Conservation (phyloP, 768 basidiomycete genomes). For the Xerocomus brunneocitrinus region DNA sequence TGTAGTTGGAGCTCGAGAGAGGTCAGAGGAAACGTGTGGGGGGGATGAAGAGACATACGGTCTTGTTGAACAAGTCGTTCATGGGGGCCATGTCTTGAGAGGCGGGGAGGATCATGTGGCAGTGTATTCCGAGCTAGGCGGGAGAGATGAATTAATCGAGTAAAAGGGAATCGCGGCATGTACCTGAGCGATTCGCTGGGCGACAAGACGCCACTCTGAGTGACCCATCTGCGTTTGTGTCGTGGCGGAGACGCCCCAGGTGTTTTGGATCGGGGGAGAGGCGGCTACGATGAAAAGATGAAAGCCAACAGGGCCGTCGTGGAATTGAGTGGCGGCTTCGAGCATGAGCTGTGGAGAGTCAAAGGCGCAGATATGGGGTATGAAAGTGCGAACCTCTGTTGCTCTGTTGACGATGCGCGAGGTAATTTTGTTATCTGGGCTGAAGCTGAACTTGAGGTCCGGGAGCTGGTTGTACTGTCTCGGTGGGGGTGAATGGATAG, state of each 20-base stretch:
- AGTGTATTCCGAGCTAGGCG: slow-evolving; percentile 48
- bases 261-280: slow-evolving; percentile 38
- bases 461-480: slow-evolving; percentile 40
- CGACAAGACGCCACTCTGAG: slow-evolving; percentile 40
- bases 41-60: slow-evolving; percentile 28
- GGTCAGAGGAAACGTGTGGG: slow-evolving; percentile 1
- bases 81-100: slow-evolving; percentile 44
- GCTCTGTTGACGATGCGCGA: slow-evolving; percentile 39
- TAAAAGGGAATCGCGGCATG: slow-evolving; percentile 4
- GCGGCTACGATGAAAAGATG: slow-evolving; percentile 57
- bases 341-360: slow-evolving; percentile 22
- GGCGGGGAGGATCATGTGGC: slow-evolving; percentile 52
- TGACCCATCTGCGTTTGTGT: slow-evolving; percentile 28
- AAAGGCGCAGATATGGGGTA: neutral
- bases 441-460: slow-evolving; percentile 41
- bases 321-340: slow-evolving; percentile 28
- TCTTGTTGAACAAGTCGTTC: slow-evolving; percentile 44
- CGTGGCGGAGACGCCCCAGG: slow-evolving; percentile 21
- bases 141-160: slow-evolving; percentile 16
- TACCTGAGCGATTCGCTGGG: slow-evolving; percentile 45
- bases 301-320: slow-evolving; percentile 33
- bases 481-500: slow-evolving; percentile 25
- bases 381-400: slow-evolving; percentile 37
- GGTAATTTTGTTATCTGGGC: slow-evolving; percentile 42
- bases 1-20: slow-evolving; percentile 22